These are phyloP conservation scores for Claviceps lovelessii DNA, from an alignment of 2,329 filamentous ascomycete genomes.

Conservation along the genomic window DNA sequence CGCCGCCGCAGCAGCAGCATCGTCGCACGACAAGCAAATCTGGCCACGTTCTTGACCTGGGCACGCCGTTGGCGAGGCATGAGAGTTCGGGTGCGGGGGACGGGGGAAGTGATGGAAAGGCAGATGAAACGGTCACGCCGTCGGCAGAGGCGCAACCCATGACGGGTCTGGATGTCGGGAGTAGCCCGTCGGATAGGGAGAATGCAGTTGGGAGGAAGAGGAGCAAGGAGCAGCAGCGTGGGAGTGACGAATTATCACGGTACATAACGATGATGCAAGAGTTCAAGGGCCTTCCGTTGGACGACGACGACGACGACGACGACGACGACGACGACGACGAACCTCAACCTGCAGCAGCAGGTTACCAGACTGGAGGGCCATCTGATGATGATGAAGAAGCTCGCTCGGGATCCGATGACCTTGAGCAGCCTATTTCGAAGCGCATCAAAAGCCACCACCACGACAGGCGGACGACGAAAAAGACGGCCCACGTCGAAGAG, in stretches of 20 bases:
- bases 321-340: constrained; percentile 32
- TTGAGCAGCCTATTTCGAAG: not conserved
- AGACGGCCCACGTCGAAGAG: constrained; percentile 27
- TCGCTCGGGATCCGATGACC: not conserved
- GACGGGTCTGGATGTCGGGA: constrained; percentile 8
- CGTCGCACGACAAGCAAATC: constrained; percentile 4
- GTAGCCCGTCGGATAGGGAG: not conserved
- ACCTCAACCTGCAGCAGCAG: not conserved
- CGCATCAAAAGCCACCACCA: not conserved
- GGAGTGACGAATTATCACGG: constrained; percentile 43
- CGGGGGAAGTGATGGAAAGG: constrained; percentile 7
- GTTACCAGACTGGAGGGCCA: not conserved
- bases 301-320: constrained; percentile 30
- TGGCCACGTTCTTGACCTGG: not conserved
- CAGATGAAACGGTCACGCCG: constrained; percentile 4
- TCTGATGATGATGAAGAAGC: constrained; percentile 1
- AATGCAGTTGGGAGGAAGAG: not conserved
- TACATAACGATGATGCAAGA: constrained; percentile 50
- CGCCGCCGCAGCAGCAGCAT: constrained; percentile 14
- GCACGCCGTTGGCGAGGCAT: constrained; percentile 12
- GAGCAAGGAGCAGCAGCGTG: too few relatives aligned
- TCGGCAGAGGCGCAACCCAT: constrained; percentile 13
- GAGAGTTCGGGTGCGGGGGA: constrained; percentile 19
- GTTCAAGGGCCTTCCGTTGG: constrained; percentile 43
- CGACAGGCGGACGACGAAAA: constrained; percentile 4